Percentiles rank a stretch among this genome's conserved stretches.
Conservation (phyloP, 148 eudicot species). For the Vaccinium corymbosum region DNA sequence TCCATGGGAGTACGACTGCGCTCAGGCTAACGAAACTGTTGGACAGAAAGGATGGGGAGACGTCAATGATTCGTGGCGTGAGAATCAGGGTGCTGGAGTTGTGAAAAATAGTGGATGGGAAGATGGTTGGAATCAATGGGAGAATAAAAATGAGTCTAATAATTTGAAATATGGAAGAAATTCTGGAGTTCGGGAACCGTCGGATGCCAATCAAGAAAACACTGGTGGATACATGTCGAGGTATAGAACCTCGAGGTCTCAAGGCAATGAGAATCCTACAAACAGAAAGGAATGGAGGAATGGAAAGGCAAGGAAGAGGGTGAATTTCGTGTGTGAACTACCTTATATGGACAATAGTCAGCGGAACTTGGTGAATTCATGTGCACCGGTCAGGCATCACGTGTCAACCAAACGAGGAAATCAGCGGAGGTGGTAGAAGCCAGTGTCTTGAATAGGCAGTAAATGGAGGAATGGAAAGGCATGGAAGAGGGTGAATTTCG, state of each 20-base stretch:
- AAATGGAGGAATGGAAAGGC: conserved; percentile 17
- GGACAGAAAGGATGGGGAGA: conserved; percentile 14
- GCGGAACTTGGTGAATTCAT: conserved; percentile 14
- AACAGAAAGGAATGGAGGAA: conserved; percentile 16
- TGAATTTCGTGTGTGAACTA: conserved; percentile 11
- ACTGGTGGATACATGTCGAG: conserved; percentile 34
- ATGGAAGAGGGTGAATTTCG: conserved; percentile 9
- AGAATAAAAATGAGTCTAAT: not conserved
- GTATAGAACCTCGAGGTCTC: conserved; percentile 40
- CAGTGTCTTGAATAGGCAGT: conserved; percentile 10
- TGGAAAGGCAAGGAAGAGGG: conserved; percentile 9
- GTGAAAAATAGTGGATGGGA: conserved; percentile 20
- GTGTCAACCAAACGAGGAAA: conserved; percentile 3
- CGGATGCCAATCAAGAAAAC: conserved; percentile 22
- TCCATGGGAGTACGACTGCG: conserved; percentile 15
- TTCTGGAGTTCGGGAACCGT: conserved; percentile 17
- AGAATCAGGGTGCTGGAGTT: conserved; percentile 11
- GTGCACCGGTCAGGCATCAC: conserved; percentile 6
- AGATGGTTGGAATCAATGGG: conserved; percentile 21
- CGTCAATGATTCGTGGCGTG: conserved; percentile 19
- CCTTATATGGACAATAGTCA: not conserved
- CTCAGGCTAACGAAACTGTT: conserved; percentile 10
- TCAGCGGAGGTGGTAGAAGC: conserved; percentile 17
- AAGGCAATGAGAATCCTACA: conserved; percentile 16
- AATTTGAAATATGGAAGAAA: not conserved